A percentile compares a stretch with the other conserved stretches of the same genome.
These are phyloP conservation scores for Alternaria longipes DNA, from an alignment of 2,329 filamentous ascomycete genomes.

Conservation along the genomic window DNA sequence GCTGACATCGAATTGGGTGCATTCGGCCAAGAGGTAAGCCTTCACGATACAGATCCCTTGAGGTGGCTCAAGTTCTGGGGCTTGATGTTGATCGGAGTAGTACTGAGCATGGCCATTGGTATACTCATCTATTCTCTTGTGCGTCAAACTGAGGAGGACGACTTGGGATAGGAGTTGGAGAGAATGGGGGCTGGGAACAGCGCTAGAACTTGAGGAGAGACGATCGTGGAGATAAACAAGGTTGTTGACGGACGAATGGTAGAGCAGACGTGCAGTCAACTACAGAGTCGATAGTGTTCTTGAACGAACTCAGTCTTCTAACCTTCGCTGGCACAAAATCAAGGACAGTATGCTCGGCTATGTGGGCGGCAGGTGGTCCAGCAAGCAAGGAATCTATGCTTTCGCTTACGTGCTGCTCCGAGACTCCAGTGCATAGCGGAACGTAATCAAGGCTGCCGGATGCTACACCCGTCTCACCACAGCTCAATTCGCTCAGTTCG, in stretches of 20 bases:
- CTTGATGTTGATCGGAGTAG: background rate
- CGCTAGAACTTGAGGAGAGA: background rate
- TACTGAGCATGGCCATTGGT: constrained; percentile 2
- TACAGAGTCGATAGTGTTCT: background rate
- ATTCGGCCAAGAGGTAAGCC: accelerated
- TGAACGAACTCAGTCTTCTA: background rate
- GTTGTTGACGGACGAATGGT: background rate
- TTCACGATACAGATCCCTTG: too few species aligned
- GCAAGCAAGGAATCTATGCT: background rate
- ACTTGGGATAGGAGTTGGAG: background rate
- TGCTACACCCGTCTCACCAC: background rate
- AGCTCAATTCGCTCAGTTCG: background rate
- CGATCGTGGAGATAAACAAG: background rate
- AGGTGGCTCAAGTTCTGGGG: background rate
- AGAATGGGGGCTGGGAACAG: too few species aligned
- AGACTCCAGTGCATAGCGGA: background rate
- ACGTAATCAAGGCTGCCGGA: background rate
- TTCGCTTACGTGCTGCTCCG: background rate
- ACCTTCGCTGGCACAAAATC: background rate
- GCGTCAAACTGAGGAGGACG: background rate
- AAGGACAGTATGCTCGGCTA: background rate
- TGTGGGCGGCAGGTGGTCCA: background rate
- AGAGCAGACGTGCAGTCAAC: background rate
- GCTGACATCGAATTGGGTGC: constrained; percentile 1
- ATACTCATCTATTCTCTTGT: background rate